Base-by-base conservation (phyloP, 192 early-diverging fungal species). In the Coemansia sp. region DNA sequence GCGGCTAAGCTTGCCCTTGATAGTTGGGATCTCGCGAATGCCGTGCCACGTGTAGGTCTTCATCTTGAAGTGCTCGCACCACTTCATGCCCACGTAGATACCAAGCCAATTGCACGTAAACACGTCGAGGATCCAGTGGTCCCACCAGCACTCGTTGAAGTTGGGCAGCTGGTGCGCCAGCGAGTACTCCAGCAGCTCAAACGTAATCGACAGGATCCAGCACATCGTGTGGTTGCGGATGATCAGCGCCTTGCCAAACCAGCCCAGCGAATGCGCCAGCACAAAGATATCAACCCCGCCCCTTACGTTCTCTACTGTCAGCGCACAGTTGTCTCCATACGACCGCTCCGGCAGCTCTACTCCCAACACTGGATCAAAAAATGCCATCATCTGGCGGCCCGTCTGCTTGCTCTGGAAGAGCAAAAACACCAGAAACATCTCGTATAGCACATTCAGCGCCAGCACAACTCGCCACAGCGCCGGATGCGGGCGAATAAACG, bases 131-230 rank as follows among this genome's bases (percentile, higher is more conserved):
- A 97, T 89, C 95, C 95, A 97, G 77, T 98, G 94, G 85, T 98
- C 94, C 95, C 95, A 98, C 95, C 95, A 98, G 74, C 96, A 98
- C 85, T 98, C 96, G 60, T 92, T 91, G 84, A 98, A 98, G 78
- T 98, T 98, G 57, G 92, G 91, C 70, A 98, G 84, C 73, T 96
- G 96, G 79, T 98, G 95, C 62, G 90, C 86, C 45, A 98, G 84
- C 55, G 94, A 92, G 79, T 98, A 98, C 70, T 98, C 96, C 85
- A 93, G 87, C 28, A 96, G 81, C 77, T 98, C 96, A 81, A 98
- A 98, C 75, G 93, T 88, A 51, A 98, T 73, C 0, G 93, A 95
- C 57, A 96, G 70, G 48, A 98, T 94, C 96, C 96, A 98, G 78
- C 94, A 96, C 74, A 96, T 91, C 65, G 91, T 95, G 74, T 91